These are phyloP conservation scores for Ophiocordyceps sinensis DNA, from an alignment of 2,329 filamentous ascomycete genomes.

Conservation along the genomic window DNA sequence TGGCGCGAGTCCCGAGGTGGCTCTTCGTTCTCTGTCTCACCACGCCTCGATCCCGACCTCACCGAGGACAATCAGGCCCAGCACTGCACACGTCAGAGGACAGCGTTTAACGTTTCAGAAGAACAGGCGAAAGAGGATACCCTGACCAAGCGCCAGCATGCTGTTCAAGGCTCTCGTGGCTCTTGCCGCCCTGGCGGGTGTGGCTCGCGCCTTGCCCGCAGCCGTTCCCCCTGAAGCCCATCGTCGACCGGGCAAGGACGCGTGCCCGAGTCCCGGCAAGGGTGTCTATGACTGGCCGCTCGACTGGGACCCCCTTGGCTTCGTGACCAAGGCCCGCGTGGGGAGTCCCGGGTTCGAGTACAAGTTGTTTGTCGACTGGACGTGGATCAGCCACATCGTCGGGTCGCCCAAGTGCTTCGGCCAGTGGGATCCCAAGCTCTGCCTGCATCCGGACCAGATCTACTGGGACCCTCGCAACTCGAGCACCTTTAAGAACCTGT, in stretches of 20 bases:
- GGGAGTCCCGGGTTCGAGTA: conserved; percentile 5
- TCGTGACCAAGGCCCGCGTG: conserved; percentile 4
- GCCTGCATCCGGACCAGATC: conserved; percentile 3
- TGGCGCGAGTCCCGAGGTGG: no score
- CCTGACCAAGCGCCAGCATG: not conserved
- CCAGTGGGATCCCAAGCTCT: conserved; percentile 2
- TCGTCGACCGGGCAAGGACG: not conserved
- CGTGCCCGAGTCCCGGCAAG: not conserved
- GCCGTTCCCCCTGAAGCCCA: not conserved
- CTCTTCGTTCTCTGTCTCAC: no score
- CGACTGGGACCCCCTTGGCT: conserved; percentile 4
- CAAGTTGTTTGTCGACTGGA: conserved; percentile 8
- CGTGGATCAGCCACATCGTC: conserved; percentile 7
- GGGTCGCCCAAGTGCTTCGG: conserved; percentile 6
- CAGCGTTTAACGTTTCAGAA: no score
- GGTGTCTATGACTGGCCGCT: conserved; percentile 4
- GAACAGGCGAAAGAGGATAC: no score
- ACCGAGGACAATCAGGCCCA: no score
- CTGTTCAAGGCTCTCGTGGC: not conserved
- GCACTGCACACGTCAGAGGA: no score
- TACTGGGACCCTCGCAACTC: conserved; percentile 6
- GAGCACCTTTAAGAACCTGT: conserved; percentile 3
- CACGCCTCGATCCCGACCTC: no score
- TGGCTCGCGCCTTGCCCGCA: not conserved
- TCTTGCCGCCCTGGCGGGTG: not conserved